Base-by-base conservation (phyloP, 2,329 filamentous ascomycete genomes). In the Aspergillus unguis region DNA sequence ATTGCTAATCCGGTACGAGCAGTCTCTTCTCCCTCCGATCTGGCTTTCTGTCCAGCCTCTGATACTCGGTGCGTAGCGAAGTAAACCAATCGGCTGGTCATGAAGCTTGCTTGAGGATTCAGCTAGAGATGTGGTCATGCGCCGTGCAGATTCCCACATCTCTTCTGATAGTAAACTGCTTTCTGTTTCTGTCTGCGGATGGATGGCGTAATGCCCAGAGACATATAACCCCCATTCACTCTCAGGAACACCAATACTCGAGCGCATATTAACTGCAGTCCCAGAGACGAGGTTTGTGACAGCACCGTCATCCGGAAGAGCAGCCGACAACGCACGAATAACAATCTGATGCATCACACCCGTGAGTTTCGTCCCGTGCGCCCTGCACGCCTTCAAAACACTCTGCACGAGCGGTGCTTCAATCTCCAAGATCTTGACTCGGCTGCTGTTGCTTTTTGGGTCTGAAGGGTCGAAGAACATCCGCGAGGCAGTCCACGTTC, bases 1-100 rank as follows among this genome's bases (percentile, higher is more conserved):
- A 54, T 79, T 80, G 60, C 76, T 79, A 6, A 79, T 50, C 58
- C 77, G 75, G 48, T 73, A 78, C 4, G 74, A 75, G 11, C 56
- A 63, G 37, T 75, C 73, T 27, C 76, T 65, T 28, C 55, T 52
- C 48, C 70, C 58, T 4, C 71, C 71, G 6, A 77, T 45, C 41
- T 77, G 73, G 2, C 64, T 65, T 6, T 60, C 41, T 3, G 67
- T 65, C 76, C 76, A 80, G 6, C 61, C 59, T 4, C 71, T 59
- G 27, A 77, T 68, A 48, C 71, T 69, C 4, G 64, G 64, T 1
- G 71, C 56, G 43, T 78, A 79, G 49, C 67, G 59, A 33, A 80
- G 60, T 7, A 80, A 57, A 0, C 73, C 76, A 7, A 78, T 65
- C 1, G 75, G 53, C 50, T 77, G 75, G 37, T 77, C 70, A 4